phyloP scores from a whole-genome alignment of 1,284 basidiomycete genomes.

The Afroboletus lepidellus region DNA sequence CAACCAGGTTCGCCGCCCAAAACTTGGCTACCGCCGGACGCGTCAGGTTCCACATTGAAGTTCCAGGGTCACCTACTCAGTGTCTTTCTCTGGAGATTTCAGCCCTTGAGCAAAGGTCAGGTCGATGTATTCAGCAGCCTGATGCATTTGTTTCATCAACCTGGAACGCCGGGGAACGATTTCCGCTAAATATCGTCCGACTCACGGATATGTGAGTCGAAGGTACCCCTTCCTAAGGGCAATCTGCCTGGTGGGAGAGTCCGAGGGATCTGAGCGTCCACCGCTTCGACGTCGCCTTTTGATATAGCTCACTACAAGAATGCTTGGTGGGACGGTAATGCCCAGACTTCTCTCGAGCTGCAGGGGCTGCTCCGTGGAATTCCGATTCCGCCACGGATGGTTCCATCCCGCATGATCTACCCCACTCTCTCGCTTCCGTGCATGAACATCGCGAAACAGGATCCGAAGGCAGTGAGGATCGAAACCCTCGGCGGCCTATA shows the following conservation, averaged over 20 bases:
- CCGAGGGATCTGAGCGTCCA: not conserved
- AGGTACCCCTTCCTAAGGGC: not conserved
- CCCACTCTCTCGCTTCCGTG: slow-evolving; percentile 18
- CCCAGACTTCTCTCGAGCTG: slow-evolving; percentile 2
- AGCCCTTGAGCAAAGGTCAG: slow-evolving; percentile 12
- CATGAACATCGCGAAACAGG: slow-evolving; percentile 19
- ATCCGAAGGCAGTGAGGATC: slow-evolving; percentile 21
- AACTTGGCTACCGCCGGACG: slow-evolving; percentile 6
- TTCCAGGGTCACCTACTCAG: slow-evolving; percentile 10
- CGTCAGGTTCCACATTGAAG: not conserved
- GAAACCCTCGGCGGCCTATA: slow-evolving; percentile 15
- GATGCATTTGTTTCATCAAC: slow-evolving; percentile 16
- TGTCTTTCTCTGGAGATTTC: slow-evolving; percentile 7
- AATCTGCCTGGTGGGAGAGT: not conserved
- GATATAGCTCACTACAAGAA: not conserved
- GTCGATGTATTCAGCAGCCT: slow-evolving; percentile 7
- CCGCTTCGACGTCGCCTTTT: slow-evolving; percentile 1
- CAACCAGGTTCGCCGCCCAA: not conserved
- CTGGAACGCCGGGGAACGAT: slow-evolving; percentile 4
- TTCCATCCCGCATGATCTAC: slow-evolving; percentile 14
- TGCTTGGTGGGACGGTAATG: slow-evolving; percentile 2
- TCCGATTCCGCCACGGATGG: slow-evolving; percentile 18
- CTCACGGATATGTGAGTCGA: slow-evolving; percentile 3
- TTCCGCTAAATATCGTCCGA: slow-evolving; percentile 13
- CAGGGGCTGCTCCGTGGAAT: slow-evolving; percentile 25